Evolutionary conservation across 83 land plant genomes (phyloP).

Genomic region (Picea abies): DNA sequence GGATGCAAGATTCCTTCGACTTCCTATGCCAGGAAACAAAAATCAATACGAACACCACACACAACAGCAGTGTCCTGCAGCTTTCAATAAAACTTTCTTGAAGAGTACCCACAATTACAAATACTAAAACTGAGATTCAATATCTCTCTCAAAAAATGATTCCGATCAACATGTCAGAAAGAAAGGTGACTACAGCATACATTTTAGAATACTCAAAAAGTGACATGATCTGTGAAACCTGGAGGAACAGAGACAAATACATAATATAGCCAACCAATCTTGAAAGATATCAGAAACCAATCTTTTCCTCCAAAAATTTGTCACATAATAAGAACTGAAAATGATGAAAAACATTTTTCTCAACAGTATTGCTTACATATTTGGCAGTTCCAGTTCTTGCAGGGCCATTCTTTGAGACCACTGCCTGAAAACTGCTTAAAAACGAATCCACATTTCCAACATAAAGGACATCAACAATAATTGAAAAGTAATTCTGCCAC

Average conservation of each 20-base stretch:
- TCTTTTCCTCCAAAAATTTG: not conserved
- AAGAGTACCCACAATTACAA: not conserved
- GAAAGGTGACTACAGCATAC: no score
- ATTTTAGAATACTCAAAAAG: not conserved
- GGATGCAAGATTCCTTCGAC: not conserved
- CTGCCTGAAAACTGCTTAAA: constrained; percentile 4
- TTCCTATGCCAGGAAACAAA: not conserved
- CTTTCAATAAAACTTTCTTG: not conserved
- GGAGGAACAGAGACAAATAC: not conserved
- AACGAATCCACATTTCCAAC: not conserved
- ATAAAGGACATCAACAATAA: not conserved
- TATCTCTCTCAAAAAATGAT: not conserved
- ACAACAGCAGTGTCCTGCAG: not conserved
- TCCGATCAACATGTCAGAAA: not conserved
- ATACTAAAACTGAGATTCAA: no score
- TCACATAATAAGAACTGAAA: not conserved
- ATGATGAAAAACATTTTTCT: not conserved
- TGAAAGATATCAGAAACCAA: not conserved
- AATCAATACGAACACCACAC: not conserved
- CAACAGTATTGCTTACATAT: not conserved
- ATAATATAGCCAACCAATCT: not conserved
- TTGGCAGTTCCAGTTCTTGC: not conserved
- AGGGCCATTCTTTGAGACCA: not conserved
- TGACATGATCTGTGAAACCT: not conserved
- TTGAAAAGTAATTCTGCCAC: not conserved